phyloP scores from a whole-genome alignment of 2,329 filamentous ascomycete genomes.

The Stenocarpella maydis region DNA sequence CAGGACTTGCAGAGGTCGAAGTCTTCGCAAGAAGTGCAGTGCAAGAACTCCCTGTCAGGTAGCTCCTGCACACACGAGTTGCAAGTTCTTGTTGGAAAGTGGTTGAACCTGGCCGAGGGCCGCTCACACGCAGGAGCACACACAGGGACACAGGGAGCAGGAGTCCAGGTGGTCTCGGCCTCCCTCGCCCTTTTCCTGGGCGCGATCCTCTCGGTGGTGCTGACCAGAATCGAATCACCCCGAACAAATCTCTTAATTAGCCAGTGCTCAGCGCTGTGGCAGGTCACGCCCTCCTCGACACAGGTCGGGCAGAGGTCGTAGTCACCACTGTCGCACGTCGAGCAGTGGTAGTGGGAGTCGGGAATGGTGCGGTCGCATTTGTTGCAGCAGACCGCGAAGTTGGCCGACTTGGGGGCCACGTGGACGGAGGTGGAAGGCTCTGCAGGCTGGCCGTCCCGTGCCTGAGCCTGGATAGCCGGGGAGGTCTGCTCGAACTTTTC shows the following conservation, averaged over 20 bases:
- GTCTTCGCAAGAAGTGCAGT: constrained; percentile 85
- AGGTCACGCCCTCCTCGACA: constrained; percentile 77
- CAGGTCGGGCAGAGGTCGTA: constrained; percentile 91
- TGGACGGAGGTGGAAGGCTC: constrained; percentile 13
- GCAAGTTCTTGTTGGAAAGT: constrained; percentile 68
- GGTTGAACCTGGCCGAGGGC: not conserved
- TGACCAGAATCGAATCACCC: constrained; percentile 81
- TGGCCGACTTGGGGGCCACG: constrained; percentile 39
- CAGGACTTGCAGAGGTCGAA: constrained; percentile 91
- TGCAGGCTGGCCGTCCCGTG: constrained; percentile 2
- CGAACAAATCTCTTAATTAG: constrained; percentile 89
- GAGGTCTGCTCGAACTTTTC: constrained; percentile 29
- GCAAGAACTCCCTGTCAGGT: constrained; percentile 81
- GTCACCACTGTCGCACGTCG: constrained; percentile 90
- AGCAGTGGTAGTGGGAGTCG: constrained; percentile 91
- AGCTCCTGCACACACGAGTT: constrained; percentile 74
- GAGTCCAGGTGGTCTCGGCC: constrained; percentile 36
- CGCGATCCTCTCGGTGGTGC: constrained; percentile 81
- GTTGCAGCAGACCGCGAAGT: constrained; percentile 94
- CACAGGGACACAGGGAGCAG: not conserved
- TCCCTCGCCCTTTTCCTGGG: constrained; percentile 62
- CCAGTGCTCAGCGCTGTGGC: constrained; percentile 85
- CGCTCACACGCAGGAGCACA: not conserved
- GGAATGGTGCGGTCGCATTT: constrained; percentile 81
- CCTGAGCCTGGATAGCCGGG: not conserved